Evolutionary conservation across 208 protist species (phyloP), one percentile per base, ranked within the genome.

Genomic region (Trypanosoma rangeli): DNA sequence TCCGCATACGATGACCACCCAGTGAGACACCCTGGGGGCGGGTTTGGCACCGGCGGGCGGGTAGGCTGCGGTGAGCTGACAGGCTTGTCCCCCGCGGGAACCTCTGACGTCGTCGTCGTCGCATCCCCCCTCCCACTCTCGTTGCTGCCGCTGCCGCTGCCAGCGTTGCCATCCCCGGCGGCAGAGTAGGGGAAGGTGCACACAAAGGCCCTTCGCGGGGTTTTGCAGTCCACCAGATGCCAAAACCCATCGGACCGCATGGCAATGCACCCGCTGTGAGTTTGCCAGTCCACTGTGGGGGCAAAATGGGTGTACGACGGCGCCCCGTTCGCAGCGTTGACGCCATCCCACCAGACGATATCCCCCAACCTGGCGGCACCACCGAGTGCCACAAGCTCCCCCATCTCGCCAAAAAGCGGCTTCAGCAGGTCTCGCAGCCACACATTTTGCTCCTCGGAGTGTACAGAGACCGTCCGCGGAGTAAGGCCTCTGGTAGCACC

Each of bases 301-400:
- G 70, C 74, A 55, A 85, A 89, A 68, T 85, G 83, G 16, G 68
- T 75, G 76, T 83, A 89, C n/a, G 22, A 4, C 49, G 44, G 24
- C 15, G 39, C 28, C 18, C 39, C 60, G 26, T 55, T 28, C 16
- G 3, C 31, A 28, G 7, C 29, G 26, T 50, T 53, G 2, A n/a
- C 26, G 53, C 50, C 65, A 64, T 82, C 73, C 22, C 66, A 69
- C 81, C 81, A 86, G 37, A 53, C 53, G 24, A 86, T 54, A 24
- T 68, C 46, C 5, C 81, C 81, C 54, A 80, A 82, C 5, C 70
- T 74, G 8, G 68, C 72, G 7, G 55, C 60, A 31, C 77, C 81
- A 29, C 81, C 77, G 22, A 86, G 64, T 26, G 68, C 50, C 16
- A 76, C 49, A 0, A 50, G 9, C 46, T 70, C 68, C 52, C 59